Percentiles rank a stretch among this genome's conserved stretches.
phyloP scores from a whole-genome alignment of 331 rosid genomes.

The Rhamnella rubrinervis region DNA sequence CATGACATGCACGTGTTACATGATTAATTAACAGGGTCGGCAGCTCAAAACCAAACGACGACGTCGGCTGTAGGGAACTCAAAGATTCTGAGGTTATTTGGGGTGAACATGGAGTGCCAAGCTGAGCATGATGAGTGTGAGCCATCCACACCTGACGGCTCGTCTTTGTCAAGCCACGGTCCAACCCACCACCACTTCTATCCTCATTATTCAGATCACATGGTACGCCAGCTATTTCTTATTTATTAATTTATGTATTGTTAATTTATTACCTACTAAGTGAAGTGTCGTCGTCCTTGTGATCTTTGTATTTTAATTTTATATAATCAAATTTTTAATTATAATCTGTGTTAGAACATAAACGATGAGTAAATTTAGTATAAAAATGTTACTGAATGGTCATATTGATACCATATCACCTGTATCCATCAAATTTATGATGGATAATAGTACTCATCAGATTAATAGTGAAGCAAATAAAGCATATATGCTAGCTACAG shows the following conservation, averaged over 20 bases:
- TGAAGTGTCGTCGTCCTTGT: no score
- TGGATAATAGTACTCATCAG: not conserved
- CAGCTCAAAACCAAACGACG: constrained; percentile 39
- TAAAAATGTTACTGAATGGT: no score
- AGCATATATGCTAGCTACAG: constrained; percentile 7
- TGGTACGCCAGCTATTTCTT: constrained; percentile 53
- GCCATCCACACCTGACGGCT: constrained; percentile 40
- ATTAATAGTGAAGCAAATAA: not conserved
- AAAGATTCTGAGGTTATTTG: constrained; percentile 79
- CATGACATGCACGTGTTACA: constrained; percentile 38
- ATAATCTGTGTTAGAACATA: no score
- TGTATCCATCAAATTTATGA: no score
- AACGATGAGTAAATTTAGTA: no score
- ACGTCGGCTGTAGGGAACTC: constrained; percentile 34
- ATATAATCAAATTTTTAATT: not conserved
- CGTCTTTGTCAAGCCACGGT: constrained; percentile 46
- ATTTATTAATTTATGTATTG: not conserved
- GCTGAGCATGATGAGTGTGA: constrained; percentile 32
- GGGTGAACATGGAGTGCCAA: constrained; percentile 92
- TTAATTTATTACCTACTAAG: not conserved
- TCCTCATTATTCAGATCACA: constrained; percentile 49
- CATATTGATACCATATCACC: no score
- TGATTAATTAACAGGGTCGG: constrained; percentile 40
- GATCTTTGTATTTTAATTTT: not conserved
- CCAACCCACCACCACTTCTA: constrained; percentile 36